Evolutionary conservation across 2,329 filamentous ascomycete species (phyloP).

Genomic region (Penicillium polonicum): DNA sequence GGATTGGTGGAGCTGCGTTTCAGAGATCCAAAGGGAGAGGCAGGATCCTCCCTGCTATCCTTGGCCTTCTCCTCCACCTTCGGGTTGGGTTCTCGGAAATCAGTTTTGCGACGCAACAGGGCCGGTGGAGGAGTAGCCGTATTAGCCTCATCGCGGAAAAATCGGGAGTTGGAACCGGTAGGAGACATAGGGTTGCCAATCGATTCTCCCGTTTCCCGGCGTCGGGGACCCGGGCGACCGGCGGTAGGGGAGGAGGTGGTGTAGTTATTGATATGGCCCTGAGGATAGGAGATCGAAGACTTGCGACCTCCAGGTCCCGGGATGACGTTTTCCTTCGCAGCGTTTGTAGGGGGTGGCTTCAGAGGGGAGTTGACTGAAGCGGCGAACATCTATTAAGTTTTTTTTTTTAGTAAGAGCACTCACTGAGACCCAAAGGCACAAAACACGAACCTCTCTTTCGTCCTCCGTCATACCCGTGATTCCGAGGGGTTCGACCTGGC

Average conservation of each 20-base stretch:
- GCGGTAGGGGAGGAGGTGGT: conserved; percentile 72
- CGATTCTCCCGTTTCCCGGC: conserved; percentile 80
- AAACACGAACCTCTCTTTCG: conserved; percentile 58
- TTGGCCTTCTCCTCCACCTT: conserved; percentile 53
- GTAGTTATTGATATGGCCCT: conserved; percentile 63
- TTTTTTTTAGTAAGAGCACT: conserved; percentile 27
- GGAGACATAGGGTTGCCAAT: conserved; percentile 52
- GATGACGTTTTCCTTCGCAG: conserved; percentile 55
- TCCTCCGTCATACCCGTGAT: conserved; percentile 69
- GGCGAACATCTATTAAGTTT: conserved; percentile 64
- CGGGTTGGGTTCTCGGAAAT: conserved; percentile 54
- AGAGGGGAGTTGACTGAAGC: conserved; percentile 90
- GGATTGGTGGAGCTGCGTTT: conserved; percentile 58
- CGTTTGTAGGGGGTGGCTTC: conserved; percentile 73
- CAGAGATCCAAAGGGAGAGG: conserved; percentile 53
- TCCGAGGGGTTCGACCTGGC: conserved; percentile 68
- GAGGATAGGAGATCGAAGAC: conserved; percentile 69
- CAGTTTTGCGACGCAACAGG: conserved; percentile 61
- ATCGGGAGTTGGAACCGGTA: conserved; percentile 45
- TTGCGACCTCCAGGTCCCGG: conserved; percentile 64
- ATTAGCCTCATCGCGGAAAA: conserved; percentile 52
- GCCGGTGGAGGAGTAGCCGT: conserved; percentile 61
- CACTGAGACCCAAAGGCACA: background rate
- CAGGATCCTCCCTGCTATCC: conserved; percentile 42
- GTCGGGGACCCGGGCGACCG: conserved; percentile 71